A percentile compares a stretch with the other conserved stretches of the same genome.
Evolutionary conservation across 1,284 basidiomycete genomes (phyloP).

Genomic region (Grifola frondosa): DNA sequence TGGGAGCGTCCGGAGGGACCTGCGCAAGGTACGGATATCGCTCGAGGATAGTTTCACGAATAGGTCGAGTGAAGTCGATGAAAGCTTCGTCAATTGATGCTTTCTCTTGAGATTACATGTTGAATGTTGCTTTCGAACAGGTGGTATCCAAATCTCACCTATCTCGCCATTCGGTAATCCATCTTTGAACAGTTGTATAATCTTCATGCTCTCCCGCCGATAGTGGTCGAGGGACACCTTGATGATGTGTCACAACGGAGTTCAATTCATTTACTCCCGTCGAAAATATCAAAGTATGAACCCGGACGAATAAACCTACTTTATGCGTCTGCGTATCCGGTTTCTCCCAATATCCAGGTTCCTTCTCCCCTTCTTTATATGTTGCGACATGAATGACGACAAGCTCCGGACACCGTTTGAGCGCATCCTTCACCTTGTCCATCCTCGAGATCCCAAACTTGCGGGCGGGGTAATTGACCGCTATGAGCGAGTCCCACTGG

Average conservation of each 20-base stretch:
- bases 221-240: slow-evolving; percentile 96
- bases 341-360: slow-evolving; percentile 88
- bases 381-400: slow-evolving; percentile 93
- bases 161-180: slow-evolving; percentile 71
- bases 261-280: slow-evolving; percentile 5
- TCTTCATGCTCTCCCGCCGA: slow-evolving; percentile 86
- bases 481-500: slow-evolving; percentile 91
- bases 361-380: slow-evolving; percentile 84
- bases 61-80: slow-evolving; percentile 82
- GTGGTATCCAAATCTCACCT: slow-evolving; percentile 40
- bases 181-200: slow-evolving; percentile 85
- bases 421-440: slow-evolving; percentile 77
- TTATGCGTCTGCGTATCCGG: slow-evolving; percentile 91
- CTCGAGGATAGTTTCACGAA: slow-evolving; percentile 70
- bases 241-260: not conserved
- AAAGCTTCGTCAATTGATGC: slow-evolving; percentile 86
- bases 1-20: slow-evolving; percentile 65
- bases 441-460: slow-evolving; percentile 87
- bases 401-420: slow-evolving; percentile 84
- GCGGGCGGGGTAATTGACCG: slow-evolving; percentile 94
- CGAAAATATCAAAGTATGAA: not conserved
- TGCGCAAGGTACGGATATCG: slow-evolving; percentile 76
- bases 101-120: slow-evolving; percentile 57
- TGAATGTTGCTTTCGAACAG: not conserved
- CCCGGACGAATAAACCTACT: slow-evolving; percentile 42